A percentile compares a stretch with the other conserved stretches of the same genome.
phyloP scores from a whole-genome alignment of 306 rosid species.

The Ceratonia siliqua region DNA sequence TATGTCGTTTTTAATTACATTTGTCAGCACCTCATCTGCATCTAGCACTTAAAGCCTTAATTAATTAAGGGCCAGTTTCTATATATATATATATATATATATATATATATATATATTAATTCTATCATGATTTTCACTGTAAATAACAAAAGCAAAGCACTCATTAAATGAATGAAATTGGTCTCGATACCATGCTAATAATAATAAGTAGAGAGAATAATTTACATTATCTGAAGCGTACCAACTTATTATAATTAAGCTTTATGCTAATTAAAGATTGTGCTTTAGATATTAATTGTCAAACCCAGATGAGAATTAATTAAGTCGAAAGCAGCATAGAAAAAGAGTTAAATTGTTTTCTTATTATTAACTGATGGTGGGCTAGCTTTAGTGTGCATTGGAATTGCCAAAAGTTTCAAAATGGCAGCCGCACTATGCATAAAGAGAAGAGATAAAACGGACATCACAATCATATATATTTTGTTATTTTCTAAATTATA shows the following conservation, averaged over 20 bases:
- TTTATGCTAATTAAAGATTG: slow-evolving; percentile 24
- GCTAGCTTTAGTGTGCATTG: background rate
- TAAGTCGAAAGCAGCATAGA: slow-evolving; percentile 8
- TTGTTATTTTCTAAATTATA: background rate
- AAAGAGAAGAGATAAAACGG: slow-evolving; percentile 10
- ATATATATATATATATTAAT: background rate
- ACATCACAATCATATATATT: background rate
- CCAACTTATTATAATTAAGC: slow-evolving; percentile 34
- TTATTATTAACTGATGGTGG: background rate
- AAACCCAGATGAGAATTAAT: slow-evolving; percentile 33
- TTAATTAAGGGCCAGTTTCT: background rate
- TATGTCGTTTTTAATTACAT: slow-evolving; percentile 20
- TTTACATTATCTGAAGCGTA: slow-evolving; percentile 40
- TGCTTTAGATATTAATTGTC: slow-evolving; percentile 25
- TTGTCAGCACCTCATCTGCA: slow-evolving; percentile 32
- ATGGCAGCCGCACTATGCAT: slow-evolving; percentile 2
- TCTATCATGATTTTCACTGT: slow-evolving; percentile 19
- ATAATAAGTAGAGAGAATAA: slow-evolving; percentile 32
- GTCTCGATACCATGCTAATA: slow-evolving; percentile 39
- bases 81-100: background rate
- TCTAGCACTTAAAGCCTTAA: slow-evolving; percentile 13
- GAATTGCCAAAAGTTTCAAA: slow-evolving; percentile 15
- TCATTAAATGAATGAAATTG: slow-evolving; percentile 32
- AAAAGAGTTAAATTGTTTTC: slow-evolving; percentile 20
- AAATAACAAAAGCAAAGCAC: slow-evolving; percentile 44